phyloP scores from a whole-genome alignment of 2,329 filamentous ascomycete genomes.

The Xylariales sp. region DNA sequence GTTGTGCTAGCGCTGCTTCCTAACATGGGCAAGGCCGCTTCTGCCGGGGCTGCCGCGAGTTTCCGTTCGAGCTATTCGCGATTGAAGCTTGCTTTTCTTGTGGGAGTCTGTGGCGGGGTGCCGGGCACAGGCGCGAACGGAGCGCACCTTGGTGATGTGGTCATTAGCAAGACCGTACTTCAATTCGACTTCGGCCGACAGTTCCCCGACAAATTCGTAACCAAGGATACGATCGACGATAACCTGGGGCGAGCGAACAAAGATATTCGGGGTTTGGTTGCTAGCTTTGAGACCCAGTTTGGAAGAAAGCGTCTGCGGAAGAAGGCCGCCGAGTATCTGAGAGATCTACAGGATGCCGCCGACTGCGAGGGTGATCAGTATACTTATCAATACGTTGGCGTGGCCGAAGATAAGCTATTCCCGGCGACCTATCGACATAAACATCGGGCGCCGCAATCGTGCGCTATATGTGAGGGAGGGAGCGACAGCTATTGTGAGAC shows the following conservation, averaged over 20 bases:
- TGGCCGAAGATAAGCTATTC: slow-evolving; percentile 37
- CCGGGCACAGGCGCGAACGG: slow-evolving; percentile 36
- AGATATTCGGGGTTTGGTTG: slow-evolving; percentile 44
- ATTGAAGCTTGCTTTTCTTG: slow-evolving; percentile 37
- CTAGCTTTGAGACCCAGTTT: slow-evolving; percentile 45
- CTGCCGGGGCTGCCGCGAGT: slow-evolving; percentile 36
- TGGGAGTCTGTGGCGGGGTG: slow-evolving; percentile 42
- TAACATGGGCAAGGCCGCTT: slow-evolving; percentile 44
- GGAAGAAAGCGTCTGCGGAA: slow-evolving; percentile 26
- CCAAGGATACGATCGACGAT: slow-evolving; percentile 42
- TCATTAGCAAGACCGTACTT: slow-evolving; percentile 46
- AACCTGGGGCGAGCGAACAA: slow-evolving; percentile 38
- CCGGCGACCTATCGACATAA: slow-evolving; percentile 37
- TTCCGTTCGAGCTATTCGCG: slow-evolving; percentile 35
- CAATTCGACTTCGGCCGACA: slow-evolving; percentile 49
- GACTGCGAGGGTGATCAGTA: background rate
- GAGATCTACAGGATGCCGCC: slow-evolving; percentile 20
- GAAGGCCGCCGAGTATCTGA: slow-evolving; percentile 28
- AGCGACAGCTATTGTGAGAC: background rate
- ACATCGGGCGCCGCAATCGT: slow-evolving; percentile 21
- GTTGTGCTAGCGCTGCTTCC: slow-evolving; percentile 49
- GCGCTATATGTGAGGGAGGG: slow-evolving; percentile 13
- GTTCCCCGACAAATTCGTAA: slow-evolving; percentile 37
- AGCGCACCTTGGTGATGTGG: slow-evolving; percentile 45
- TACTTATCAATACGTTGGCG: slow-evolving; percentile 33